phyloP scores from a whole-genome alignment of 345 rosid genomes.

The Barbarea vulgaris region DNA sequence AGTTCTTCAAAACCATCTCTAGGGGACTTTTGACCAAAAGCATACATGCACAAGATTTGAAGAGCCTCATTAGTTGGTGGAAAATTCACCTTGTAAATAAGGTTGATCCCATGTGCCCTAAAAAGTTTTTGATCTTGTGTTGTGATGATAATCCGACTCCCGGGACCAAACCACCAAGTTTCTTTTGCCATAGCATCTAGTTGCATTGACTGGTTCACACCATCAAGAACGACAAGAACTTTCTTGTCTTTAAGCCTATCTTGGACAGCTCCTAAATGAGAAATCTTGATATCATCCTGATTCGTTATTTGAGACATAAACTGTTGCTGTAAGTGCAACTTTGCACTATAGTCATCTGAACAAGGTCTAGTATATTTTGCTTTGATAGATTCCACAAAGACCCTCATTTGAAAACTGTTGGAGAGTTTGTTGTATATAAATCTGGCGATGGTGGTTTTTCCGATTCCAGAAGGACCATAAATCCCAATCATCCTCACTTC shows the following conservation, averaged over 20 bases:
- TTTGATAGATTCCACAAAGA: background rate
- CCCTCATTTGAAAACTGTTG: background rate
- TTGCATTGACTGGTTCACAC: background rate
- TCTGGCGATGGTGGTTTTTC: background rate
- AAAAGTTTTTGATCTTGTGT: background rate
- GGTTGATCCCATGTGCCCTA: background rate
- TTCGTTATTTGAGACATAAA: background rate
- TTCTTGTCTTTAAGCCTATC: background rate
- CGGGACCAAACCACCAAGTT: background rate
- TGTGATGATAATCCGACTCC: slow-evolving; percentile 5
- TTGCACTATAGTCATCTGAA: background rate
- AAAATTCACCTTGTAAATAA: background rate
- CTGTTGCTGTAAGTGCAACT: background rate
- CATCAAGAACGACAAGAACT: slow-evolving; percentile 3
- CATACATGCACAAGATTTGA: background rate
- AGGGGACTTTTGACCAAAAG: background rate
- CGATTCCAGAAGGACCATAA: background rate
- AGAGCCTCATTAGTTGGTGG: background rate
- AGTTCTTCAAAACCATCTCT: background rate
- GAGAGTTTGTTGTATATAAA: background rate
- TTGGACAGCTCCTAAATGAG: background rate
- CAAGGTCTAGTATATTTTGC: background rate
- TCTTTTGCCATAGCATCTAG: background rate
- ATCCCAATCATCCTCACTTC: slow-evolving; percentile 10
- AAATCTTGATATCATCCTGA: background rate